Percentiles rank a stretch among this genome's conserved stretches.
Conservation (phyloP, 2,329 filamentous ascomycete genomes). For the Phialophora verrucosa region DNA sequence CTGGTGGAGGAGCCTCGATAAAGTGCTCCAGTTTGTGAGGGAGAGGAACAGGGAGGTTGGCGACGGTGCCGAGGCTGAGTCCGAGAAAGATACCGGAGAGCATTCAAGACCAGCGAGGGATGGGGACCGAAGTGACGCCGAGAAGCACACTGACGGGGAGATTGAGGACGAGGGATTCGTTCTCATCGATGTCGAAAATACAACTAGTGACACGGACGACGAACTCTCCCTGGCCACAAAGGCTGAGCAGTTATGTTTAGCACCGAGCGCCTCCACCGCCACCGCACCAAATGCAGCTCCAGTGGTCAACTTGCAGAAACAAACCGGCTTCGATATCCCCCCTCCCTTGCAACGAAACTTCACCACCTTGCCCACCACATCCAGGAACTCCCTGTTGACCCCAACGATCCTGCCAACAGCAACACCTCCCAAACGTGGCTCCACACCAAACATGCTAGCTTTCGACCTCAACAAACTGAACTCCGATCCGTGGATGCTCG, state of each 20-base stretch:
- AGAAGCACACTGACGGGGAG: background rate
- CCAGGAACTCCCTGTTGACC: background rate
- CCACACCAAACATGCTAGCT: background rate
- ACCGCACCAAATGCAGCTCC: background rate
- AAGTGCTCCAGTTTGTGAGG: constrained; percentile 28
- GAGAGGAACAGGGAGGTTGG: constrained; percentile 23
- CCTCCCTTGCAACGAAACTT: constrained; percentile 3
- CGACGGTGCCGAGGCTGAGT: background rate
- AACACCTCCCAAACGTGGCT: background rate
- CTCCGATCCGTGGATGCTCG: constrained; percentile 17
- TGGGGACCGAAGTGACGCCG: background rate
- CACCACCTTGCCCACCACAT: constrained; percentile 4
- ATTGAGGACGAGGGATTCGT: constrained; percentile 9
- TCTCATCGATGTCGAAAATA: background rate
- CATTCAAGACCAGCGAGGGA: background rate
- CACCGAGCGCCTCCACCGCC: background rate
- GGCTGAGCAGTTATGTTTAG: background rate
- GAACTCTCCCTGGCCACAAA: background rate
- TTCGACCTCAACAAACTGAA: background rate
- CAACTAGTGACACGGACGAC: background rate
- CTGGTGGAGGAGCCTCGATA: constrained; percentile 28
- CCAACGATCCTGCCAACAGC: background rate
- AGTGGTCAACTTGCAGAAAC: background rate
- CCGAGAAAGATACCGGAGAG: background rate
- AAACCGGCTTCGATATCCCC: constrained; percentile 17